These are phyloP conservation scores for Thielaviopsis punctulata DNA, from an alignment of 2,329 filamentous ascomycete species.

Conservation along the genomic window DNA sequence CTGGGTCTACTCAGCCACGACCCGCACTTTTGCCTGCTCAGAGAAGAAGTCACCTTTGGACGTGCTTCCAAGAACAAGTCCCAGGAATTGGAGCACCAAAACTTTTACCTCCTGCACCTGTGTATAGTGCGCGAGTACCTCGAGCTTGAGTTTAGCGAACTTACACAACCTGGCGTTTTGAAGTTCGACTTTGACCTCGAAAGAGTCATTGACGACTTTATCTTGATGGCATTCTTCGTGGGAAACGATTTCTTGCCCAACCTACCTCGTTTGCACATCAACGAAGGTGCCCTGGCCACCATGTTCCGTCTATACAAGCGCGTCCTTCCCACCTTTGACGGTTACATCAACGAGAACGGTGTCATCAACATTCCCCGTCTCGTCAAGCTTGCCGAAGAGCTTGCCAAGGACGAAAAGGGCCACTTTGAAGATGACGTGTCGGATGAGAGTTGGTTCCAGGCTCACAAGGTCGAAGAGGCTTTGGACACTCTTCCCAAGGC, in stretches of 20 bases:
- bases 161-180: constrained; percentile 56
- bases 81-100: constrained; percentile 95
- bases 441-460: constrained; percentile 77
- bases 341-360: constrained; percentile 92
- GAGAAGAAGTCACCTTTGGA: constrained; percentile 96
- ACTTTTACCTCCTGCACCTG: constrained; percentile 93
- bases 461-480: constrained; percentile 34
- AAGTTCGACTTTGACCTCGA: constrained; percentile 82
- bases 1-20: constrained; percentile 91
- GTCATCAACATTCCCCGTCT: constrained; percentile 77
- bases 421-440: constrained; percentile 83
- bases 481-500: constrained; percentile 37
- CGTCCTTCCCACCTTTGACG: constrained; percentile 68
- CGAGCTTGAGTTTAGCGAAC: constrained; percentile 88
- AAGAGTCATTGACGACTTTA: constrained; percentile 95
- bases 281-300: constrained; percentile 85
- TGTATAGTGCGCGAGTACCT: constrained; percentile 96
- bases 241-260: constrained; percentile 98
- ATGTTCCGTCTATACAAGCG: constrained; percentile 98
- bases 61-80: constrained; percentile 73
- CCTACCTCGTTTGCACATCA: constrained; percentile 89
- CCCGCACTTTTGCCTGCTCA: constrained; percentile 89
- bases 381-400: constrained; percentile 58
- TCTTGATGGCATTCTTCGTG: constrained; percentile 98
- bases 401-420: constrained; percentile 77